Evolutionary conservation across 2,329 filamentous ascomycete species (phyloP), one percentile per base, ranked within the genome.

Genomic region (Penicillium palitans): DNA sequence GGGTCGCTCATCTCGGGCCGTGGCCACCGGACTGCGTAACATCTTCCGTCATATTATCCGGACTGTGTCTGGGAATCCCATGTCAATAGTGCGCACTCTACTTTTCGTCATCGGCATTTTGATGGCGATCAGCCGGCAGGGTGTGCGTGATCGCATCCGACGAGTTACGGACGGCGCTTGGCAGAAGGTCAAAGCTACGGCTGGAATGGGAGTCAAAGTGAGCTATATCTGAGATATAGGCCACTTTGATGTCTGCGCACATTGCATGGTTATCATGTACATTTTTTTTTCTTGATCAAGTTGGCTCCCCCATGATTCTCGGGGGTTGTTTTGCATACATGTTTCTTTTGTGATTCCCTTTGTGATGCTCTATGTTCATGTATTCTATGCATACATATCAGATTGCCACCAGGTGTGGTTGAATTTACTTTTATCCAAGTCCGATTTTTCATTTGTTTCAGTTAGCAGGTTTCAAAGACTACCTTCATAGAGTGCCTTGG

Each of bases 171-270:
- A 83, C 40, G 80, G 83, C 29, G 87, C 86, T 10, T 96, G 91
- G 91, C 84, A 85, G 55, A 97, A 96, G 78, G 79, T 96, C 41
- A 87, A 85, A 72, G 83, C 87, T 46, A 98, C 95, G 0, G 88
- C 93, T 5, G 93, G 93, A 2, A 98, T 98, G 93, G 95, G 93
- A 2, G 90, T 96, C 63, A 98, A 97, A 79, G 93, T 98, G 70
- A 96, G 90, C 73, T 98, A 98, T 78, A 96, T 99, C 60, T 98
- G 63, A 67, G 56, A 60, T 61, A 58, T 60, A 21, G 44, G 31
- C 51, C 13, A 21, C 41, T 50, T 8, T 6, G 37, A 3, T 37
- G 19, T 46, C 25, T 19, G 60, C 31, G 25, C n/a, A 40, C 12
- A 50, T 59, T 56, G 53, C 57, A 59, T 57, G 53, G 51, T 57